Evolutionary conservation across 345 rosid species (phyloP), one percentile per base, ranked within the genome.

Genomic region (Bruguiera sexangula): DNA sequence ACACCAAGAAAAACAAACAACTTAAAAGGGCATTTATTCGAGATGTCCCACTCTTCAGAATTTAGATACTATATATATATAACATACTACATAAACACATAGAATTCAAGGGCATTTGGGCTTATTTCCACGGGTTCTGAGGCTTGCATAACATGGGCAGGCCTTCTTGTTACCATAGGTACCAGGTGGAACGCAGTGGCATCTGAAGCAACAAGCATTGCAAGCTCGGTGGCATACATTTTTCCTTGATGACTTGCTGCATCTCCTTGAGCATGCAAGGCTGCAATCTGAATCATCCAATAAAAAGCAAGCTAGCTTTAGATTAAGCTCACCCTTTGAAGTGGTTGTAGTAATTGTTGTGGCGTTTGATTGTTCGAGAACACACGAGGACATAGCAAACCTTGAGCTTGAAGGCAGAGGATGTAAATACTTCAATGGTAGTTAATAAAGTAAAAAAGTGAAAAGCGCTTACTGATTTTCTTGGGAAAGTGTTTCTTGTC

Each of bases 391-490:
- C 19, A 43, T 43, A 43, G 46, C 46, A 10, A 39, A 39, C 46
- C 46, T 39, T 11, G 46, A 39, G 46, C 46, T 11, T 10, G 46
- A 39, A 39, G 50, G 50, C 50, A 3, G 50, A 43, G 50, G 50
- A 43, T 43, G 50, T 43, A 11, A 43, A 3, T 13, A 0, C 50
- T 11, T 43, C 46, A 31, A 8, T 31, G 69, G 27, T 21, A 32
- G 50, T 43, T n/a, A 31, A 30, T 19, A 2, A 16, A 6, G 8
- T 27, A 7, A 31, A 20, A 57, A 68, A 18, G n/a, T 21, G 2
- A 53, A 18, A 66, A n/a, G 0, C 15, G 60, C 84, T 78, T 56
- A 85, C 85, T 76, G 74, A 82, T 82, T 73, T 69, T 79, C 51
- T 66, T 70, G 51, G 73, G 72, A 65, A 67, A 43, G 67, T 73